Percentiles rank a stretch among this genome's conserved stretches.
These are phyloP conservation scores for Dendrocalamus latiflorus DNA, from an alignment of 202 grass and related monocot genomes.

Conservation along the genomic window DNA sequence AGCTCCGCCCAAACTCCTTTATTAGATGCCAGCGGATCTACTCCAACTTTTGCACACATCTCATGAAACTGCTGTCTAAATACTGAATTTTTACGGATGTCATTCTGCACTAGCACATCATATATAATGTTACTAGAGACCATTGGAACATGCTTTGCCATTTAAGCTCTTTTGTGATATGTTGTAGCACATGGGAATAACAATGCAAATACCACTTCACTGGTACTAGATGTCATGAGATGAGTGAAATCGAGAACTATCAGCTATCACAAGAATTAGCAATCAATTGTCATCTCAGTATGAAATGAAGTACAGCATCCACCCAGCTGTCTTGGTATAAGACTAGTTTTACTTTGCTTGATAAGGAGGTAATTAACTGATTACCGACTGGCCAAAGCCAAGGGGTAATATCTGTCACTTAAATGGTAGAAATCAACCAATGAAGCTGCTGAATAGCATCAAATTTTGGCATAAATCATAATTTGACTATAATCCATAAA, in stretches of 20 bases:
- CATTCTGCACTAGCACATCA: slow-evolving; percentile 57
- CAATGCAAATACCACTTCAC: neutral
- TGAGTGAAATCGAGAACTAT: neutral
- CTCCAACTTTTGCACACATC: slow-evolving; percentile 97
- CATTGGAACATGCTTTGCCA: neutral
- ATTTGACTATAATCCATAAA: neutral
- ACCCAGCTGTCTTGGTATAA: neutral
- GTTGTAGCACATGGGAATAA: neutral
- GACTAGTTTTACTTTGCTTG: neutral
- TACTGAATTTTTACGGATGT: slow-evolving; percentile 84
- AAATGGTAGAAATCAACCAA: neutral
- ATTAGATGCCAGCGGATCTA: slow-evolving; percentile 90
- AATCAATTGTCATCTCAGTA: neutral
- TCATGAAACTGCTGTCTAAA: slow-evolving; percentile 99
- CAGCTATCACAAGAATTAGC: neutral
- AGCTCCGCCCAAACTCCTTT: slow-evolving; percentile 98
- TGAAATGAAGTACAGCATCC: neutral
- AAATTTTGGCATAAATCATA: neutral
- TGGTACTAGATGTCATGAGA: neutral
- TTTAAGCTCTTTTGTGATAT: neutral
- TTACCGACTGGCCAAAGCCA: neutral
- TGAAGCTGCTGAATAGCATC: neutral
- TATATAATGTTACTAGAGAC: slow-evolving; percentile 2
- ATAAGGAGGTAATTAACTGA: neutral
- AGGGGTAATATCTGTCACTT: neutral